These are phyloP conservation scores for Suillus discolor DNA, from an alignment of 768 basidiomycete species.

Conservation along the genomic window DNA sequence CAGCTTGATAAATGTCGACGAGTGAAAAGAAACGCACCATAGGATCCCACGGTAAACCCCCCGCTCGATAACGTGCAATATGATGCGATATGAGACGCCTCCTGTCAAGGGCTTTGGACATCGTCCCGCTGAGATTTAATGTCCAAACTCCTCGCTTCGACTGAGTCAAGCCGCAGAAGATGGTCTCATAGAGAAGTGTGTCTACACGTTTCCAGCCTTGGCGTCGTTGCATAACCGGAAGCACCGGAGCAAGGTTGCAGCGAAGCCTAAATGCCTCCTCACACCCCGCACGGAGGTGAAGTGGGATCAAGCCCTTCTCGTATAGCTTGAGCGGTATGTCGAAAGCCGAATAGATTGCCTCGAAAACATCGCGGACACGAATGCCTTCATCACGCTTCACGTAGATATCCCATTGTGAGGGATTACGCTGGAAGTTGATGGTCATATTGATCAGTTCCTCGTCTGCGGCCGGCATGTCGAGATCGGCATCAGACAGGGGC, in stretches of 20 bases:
- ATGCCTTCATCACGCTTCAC: constrained; percentile 47
- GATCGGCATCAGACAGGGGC: constrained; percentile 38
- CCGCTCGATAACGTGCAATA: neutral
- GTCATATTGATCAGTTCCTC: constrained; percentile 48
- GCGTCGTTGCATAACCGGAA: constrained; percentile 41
- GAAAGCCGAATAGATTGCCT: constrained; percentile 56
- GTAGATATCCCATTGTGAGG: constrained; percentile 42
- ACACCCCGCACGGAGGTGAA: constrained; percentile 31
- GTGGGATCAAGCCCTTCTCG: constrained; percentile 40
- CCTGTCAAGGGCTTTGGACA: neutral
- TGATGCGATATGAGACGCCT: neutral
- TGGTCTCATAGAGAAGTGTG: constrained; percentile 48
- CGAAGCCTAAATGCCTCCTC: constrained; percentile 47
- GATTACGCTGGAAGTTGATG: constrained; percentile 41
- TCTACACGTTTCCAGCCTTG: constrained; percentile 61
- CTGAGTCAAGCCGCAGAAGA: constrained; percentile 55
- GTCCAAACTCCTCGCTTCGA: constrained; percentile 37
- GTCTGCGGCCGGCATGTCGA: constrained; percentile 46
- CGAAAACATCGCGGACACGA: constrained; percentile 59
- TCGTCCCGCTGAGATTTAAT: constrained; percentile 27
- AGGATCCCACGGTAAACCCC: neutral
- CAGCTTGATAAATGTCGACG: neutral
- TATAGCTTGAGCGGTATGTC: constrained; percentile 44
- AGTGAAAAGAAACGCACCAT: neutral
- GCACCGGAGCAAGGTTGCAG: constrained; percentile 45